Evolutionary conservation across 352 stramenopile species (phyloP).

Genomic region (Phytophthora pini): DNA sequence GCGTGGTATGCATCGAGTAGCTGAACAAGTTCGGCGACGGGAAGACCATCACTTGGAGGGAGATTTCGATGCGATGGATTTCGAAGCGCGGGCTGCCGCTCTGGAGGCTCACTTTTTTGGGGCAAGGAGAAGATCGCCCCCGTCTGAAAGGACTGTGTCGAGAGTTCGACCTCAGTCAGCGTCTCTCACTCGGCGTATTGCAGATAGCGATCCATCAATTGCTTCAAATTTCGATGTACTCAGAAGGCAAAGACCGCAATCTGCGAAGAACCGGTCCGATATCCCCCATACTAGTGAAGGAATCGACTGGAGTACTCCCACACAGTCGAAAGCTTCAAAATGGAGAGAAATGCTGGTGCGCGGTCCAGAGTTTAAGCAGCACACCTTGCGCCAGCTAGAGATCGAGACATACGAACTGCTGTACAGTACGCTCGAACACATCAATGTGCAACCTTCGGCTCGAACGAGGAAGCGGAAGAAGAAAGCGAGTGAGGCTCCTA

Average conservation of each 20-base stretch:
- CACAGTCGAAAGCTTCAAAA: slow-evolving; percentile 36
- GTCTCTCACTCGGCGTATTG: slow-evolving; percentile 9
- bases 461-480: slow-evolving; percentile 7
- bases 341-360: slow-evolving; percentile 55
- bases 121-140: background rate
- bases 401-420: slow-evolving; percentile 58
- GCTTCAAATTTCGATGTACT: background rate
- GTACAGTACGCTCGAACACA: slow-evolving; percentile 37
- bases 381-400: slow-evolving; percentile 39
- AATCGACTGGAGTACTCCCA: background rate
- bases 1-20: slow-evolving; percentile 36
- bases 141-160: background rate
- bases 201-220: background rate
- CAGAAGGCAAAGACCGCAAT: slow-evolving; percentile 36
- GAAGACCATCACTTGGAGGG: slow-evolving; percentile 19
- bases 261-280: slow-evolving; percentile 26
- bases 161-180: slow-evolving; percentile 34
- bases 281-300: slow-evolving; percentile 1
- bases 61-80: slow-evolving; percentile 25
- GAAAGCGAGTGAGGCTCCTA: slow-evolving; percentile 10
- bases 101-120: slow-evolving; percentile 22
- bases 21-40: slow-evolving; percentile 19
- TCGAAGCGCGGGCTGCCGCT: slow-evolving; percentile 20
- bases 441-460: background rate
- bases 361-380: slow-evolving; percentile 48